These are phyloP conservation scores for Fraxinus xanthoxyloides DNA, from an alignment of 305 asterid species.

Conservation along the genomic window DNA sequence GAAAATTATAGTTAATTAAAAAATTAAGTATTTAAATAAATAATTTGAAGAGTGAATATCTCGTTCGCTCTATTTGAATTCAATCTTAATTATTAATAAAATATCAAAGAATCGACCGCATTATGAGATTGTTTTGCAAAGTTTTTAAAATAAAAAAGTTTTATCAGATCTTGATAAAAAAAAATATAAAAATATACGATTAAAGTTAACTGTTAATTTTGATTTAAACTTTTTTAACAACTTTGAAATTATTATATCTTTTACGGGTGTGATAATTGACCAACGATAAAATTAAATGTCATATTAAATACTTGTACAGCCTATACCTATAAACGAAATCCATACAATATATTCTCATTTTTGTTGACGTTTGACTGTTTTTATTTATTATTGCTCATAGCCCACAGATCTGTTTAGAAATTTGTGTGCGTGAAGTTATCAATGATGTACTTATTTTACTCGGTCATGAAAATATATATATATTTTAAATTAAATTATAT, in stretches of 20 bases:
- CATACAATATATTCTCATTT: neutral
- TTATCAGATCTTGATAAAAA: neutral
- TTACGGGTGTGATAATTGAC: neutral
- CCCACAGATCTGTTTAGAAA: neutral
- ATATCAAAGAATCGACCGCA: neutral
- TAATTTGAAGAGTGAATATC: neutral
- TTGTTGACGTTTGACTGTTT: constrained; percentile 5
- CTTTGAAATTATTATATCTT: no score
- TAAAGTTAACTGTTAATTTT: no score
- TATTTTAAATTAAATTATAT: no score
- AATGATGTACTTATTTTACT: neutral
- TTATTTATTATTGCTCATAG: neutral
- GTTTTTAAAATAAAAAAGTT: neutral
- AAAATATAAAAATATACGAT: no score
- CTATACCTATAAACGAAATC: neutral
- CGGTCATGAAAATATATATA: no score
- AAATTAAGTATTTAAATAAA: neutral
- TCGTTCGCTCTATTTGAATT: neutral
- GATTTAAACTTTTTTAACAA: no score
- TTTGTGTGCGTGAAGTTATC: neutral
- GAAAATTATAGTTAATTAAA: neutral
- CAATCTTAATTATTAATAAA: neutral
- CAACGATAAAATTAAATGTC: no score
- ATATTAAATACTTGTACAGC: neutral
- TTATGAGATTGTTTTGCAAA: neutral